A percentile compares a stretch with the other conserved stretches of the same genome.
Conservation (phyloP, 805 yeast genomes). For the Hanseniaspora mollemarum region DNA sequence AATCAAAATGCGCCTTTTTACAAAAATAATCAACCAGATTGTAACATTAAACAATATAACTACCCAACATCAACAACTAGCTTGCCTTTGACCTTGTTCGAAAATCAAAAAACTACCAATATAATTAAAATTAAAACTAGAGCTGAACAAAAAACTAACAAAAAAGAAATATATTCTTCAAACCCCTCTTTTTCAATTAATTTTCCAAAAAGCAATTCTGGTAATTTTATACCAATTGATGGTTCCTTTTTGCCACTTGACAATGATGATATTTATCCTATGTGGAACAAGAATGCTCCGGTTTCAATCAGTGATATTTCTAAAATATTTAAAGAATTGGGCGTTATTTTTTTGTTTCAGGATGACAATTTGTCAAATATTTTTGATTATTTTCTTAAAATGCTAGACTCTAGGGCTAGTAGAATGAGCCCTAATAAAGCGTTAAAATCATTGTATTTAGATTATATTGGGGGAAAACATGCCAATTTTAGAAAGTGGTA, state of each 20-base stretch:
- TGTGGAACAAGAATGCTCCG: conserved; percentile 32
- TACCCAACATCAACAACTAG: too few relatives aligned
- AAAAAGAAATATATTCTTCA: too few relatives aligned
- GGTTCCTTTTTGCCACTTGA: conserved; percentile 36
- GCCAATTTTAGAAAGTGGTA: conserved; percentile 88
- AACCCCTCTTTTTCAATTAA: too few relatives aligned
- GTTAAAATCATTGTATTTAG: conserved; percentile 64
- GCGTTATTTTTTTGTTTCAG: conserved; percentile 70
- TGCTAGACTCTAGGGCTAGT: conserved; percentile 77
- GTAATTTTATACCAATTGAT: conserved; percentile 29
- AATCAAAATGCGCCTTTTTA: not conserved
- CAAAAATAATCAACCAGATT: not conserved
- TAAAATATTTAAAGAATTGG: conserved; percentile 41
- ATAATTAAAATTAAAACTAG: too few relatives aligned
- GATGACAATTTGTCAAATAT: conserved; percentile 64
- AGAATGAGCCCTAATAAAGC: conserved; percentile 65
- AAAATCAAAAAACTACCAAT: too few relatives aligned
- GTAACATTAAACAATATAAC: too few relatives aligned
- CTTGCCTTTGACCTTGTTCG: too few relatives aligned
- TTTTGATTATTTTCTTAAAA: conserved; percentile 66
- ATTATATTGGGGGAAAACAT: conserved; percentile 81
- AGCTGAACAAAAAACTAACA: too few relatives aligned
- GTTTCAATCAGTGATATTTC: conserved; percentile 45
- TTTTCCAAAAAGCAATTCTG: not conserved
- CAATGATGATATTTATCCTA: conserved; percentile 32